Evolutionary conservation across 495 filamentous ascomycete species (phyloP).

Genomic region (Rostrohypoxylon terebratum): DNA sequence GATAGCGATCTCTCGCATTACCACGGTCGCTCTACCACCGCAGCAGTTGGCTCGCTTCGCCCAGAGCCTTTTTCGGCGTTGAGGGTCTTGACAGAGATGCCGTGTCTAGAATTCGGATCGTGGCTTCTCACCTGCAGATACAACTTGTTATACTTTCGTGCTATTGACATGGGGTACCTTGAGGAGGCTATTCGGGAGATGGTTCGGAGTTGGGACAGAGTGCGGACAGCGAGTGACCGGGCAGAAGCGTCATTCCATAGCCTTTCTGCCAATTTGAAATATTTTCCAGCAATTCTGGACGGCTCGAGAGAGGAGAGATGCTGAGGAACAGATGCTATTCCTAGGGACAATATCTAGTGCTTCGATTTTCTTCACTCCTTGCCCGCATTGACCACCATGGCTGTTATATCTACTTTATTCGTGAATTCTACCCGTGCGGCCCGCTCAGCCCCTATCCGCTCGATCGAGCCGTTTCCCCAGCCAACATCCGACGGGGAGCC

Average conservation of each 20-base stretch:
- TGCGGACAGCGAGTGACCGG: neutral
- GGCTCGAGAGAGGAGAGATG: neutral
- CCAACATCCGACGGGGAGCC: neutral
- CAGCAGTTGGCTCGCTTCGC: constrained; percentile 33
- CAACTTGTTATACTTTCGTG: neutral
- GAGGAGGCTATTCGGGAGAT: constrained; percentile 13
- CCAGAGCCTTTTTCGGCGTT: constrained; percentile 21
- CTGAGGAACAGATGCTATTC: neutral
- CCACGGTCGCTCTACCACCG: neutral
- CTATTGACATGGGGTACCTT: constrained; percentile 22
- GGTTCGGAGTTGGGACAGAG: neutral
- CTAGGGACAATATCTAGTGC: neutral
- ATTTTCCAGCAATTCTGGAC: neutral
- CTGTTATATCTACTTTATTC: neutral
- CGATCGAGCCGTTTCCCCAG: neutral
- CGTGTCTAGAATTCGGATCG: constrained; percentile 12
- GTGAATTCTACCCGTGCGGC: neutral
- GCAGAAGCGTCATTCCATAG: neutral
- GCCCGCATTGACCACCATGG: constrained; percentile 9
- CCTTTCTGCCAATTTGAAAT: neutral
- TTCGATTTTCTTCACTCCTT: neutral
- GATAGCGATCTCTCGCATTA: constrained; percentile 15
- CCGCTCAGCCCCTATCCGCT: neutral
- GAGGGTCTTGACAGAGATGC: neutral
- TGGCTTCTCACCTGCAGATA: constrained; percentile 15